These are phyloP conservation scores for Acacia confusa DNA, from an alignment of 306 rosid genomes.

Conservation along the genomic window DNA sequence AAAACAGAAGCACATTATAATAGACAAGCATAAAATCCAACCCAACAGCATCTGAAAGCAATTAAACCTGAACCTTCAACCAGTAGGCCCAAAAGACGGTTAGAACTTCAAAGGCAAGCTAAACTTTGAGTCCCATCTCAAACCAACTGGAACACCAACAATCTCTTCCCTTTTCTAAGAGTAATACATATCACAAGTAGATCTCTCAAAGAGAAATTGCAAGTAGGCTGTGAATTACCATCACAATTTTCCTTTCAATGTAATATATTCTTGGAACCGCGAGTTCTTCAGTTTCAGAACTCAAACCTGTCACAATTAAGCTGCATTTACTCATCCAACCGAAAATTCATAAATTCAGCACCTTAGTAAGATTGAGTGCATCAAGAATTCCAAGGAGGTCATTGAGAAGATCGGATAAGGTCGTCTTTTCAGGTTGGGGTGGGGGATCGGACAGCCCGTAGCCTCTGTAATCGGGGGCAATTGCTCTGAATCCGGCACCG, in stretches of 20 bases:
- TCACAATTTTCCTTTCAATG: neutral
- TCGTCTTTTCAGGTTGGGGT: constrained; percentile 42
- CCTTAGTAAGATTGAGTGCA: constrained; percentile 54
- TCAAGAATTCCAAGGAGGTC: constrained; percentile 66
- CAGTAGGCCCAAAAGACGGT: too few relatives aligned
- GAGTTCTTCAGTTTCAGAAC: neutral
- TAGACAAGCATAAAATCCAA: too few relatives aligned
- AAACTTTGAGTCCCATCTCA: too few relatives aligned
- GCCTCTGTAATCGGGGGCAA: constrained; percentile 70
- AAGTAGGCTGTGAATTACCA: neutral
- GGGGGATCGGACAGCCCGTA: constrained; percentile 77
- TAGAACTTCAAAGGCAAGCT: too few relatives aligned
- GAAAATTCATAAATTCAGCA: neutral
- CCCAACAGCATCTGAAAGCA: too few relatives aligned
- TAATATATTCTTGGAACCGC: too few relatives aligned
- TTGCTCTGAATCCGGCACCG: constrained; percentile 65
- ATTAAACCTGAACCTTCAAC: too few relatives aligned
- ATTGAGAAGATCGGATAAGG: constrained; percentile 31
- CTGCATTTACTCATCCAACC: neutral
- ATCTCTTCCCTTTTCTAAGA: neutral
- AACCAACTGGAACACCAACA: too few relatives aligned
- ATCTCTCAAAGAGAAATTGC: neutral
- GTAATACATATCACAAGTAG: neutral
- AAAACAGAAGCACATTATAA: too few relatives aligned
- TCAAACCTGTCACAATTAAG: neutral